phyloP scores from a whole-genome alignment of 23 red algal genomes.

The Cyanidioschyzon merolae region DNA sequence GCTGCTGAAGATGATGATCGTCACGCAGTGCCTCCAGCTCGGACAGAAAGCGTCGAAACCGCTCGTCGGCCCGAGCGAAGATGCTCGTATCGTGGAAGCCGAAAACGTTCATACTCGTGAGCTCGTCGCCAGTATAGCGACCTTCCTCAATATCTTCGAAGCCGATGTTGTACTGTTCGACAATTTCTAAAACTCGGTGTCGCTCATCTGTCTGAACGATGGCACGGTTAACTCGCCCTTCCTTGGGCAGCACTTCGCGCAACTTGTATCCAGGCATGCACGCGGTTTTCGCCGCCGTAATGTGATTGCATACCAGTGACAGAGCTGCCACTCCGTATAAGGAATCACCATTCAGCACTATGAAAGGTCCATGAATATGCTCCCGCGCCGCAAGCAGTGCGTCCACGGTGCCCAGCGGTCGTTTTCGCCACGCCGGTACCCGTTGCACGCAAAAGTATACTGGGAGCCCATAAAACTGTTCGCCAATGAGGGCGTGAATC shows the following conservation, averaged over 20 bases:
- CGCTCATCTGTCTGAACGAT: slow-evolving; percentile 39
- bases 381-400: slow-evolving; percentile 52
- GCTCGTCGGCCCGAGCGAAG: slow-evolving; percentile 42
- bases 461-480: slow-evolving; percentile 49
- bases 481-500: slow-evolving; percentile 46
- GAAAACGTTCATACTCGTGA: slow-evolving; percentile 90
- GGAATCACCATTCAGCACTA: slow-evolving; percentile 80
- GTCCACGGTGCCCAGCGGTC: slow-evolving; percentile 82
- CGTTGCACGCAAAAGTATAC: slow-evolving; percentile 48
- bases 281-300: slow-evolving; percentile 27
- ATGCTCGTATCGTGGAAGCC: slow-evolving; percentile 40
- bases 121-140: slow-evolving; percentile 71
- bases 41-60: slow-evolving; percentile 30
- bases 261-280: slow-evolving; percentile 87
- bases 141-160: slow-evolving; percentile 50
- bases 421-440: slow-evolving; percentile 48
- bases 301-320: slow-evolving; percentile 38
- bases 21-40: not conserved
- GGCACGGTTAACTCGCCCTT: slow-evolving; percentile 63
- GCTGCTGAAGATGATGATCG: not conserved
- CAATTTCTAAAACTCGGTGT: slow-evolving; percentile 39
- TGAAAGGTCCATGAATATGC: slow-evolving; percentile 38
- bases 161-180: slow-evolving; percentile 74
- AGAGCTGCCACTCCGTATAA: slow-evolving; percentile 65
- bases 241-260: slow-evolving; percentile 56